These are phyloP conservation scores for Naematelia aurantialba DNA, from an alignment of 768 basidiomycete species.

Conservation along the genomic window DNA sequence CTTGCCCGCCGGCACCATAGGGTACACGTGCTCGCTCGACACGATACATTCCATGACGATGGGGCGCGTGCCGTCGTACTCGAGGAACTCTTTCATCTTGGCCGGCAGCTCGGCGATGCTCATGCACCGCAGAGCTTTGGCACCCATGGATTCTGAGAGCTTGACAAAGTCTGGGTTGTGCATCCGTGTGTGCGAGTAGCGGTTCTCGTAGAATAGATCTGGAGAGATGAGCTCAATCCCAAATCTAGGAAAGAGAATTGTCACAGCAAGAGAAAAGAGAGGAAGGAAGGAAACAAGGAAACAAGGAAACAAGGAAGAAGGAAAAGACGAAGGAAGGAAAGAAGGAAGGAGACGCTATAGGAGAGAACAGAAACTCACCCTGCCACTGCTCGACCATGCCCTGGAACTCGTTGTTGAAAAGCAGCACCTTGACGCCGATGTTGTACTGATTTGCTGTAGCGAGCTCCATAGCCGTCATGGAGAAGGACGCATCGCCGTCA, in stretches of 20 bases:
- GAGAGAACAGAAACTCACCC: slow-evolving; percentile 56
- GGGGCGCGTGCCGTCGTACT: slow-evolving; percentile 81
- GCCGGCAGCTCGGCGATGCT: slow-evolving; percentile 71
- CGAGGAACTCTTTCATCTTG: slow-evolving; percentile 98
- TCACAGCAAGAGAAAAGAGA: no score
- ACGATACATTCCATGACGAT: slow-evolving; percentile 88
- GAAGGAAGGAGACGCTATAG: no score
- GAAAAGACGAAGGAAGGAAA: no score
- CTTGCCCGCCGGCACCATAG: slow-evolving; percentile 74
- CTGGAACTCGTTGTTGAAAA: slow-evolving; percentile 96
- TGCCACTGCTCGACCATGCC: slow-evolving; percentile 99
- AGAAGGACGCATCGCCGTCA: slow-evolving; percentile 96
- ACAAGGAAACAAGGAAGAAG: not conserved
- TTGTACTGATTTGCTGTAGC: slow-evolving; percentile 83
- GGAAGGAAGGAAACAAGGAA: no score
- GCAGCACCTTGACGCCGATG: slow-evolving; percentile 91
- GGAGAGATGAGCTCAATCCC: no score
- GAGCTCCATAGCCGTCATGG: slow-evolving; percentile 99
- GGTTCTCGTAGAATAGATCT: slow-evolving; percentile 92
- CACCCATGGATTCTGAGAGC: slow-evolving; percentile 84
- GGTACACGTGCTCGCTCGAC: slow-evolving; percentile 47
- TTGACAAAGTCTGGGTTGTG: slow-evolving; percentile 90
- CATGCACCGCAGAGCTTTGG: slow-evolving; percentile 78
- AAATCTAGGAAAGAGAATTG: no score
- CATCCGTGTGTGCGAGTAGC: slow-evolving; percentile 97